Conservation (phyloP, 192 early-diverging fungal genomes). For the Coemansia sp. region DNA sequence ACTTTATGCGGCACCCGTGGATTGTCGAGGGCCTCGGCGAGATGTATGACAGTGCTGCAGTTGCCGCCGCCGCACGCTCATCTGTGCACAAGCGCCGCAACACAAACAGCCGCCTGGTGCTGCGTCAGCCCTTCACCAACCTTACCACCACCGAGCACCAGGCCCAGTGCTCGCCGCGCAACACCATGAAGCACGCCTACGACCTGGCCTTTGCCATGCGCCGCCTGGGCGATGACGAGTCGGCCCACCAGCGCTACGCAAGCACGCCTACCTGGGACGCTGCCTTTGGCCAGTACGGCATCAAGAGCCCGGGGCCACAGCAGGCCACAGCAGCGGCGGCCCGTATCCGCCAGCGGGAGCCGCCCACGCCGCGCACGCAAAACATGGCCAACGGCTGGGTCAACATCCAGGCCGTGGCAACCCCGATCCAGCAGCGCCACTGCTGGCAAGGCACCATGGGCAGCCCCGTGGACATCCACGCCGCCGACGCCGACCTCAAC, state of each 20-base stretch:
- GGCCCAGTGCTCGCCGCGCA: conserved; percentile 44
- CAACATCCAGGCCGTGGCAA: conserved; percentile 44
- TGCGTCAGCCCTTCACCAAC: conserved; percentile 18
- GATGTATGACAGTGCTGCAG: conserved; percentile 37
- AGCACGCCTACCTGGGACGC: conserved; percentile 43
- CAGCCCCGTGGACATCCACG: conserved; percentile 44
- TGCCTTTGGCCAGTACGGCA: conserved; percentile 43
- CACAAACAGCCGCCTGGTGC: conserved; percentile 19
- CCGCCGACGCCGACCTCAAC: conserved; percentile 41
- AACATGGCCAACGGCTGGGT: conserved; percentile 44
- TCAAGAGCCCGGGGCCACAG: conserved; percentile 41
- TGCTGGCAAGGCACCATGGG: conserved; percentile 51
- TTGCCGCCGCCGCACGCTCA: conserved; percentile 31
- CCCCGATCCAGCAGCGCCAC: conserved; percentile 44
- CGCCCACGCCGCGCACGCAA: conserved; percentile 25
- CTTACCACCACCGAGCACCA: background rate
- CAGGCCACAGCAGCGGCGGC: conserved; percentile 1
- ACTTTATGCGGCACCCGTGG: conserved; percentile 81
- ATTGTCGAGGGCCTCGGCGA: conserved; percentile 39
- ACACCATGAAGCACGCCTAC: conserved; percentile 67
- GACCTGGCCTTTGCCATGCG: conserved; percentile 74
- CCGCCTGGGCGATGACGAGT: conserved; percentile 64
- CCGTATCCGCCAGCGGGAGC: conserved; percentile 17
- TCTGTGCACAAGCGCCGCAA: conserved; percentile 36
- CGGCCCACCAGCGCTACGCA: conserved; percentile 33